Percentiles rank a stretch among this genome's conserved stretches.
Conservation (phyloP, 805 yeast genomes). For the Metschnikowia santaceciliae region DNA sequence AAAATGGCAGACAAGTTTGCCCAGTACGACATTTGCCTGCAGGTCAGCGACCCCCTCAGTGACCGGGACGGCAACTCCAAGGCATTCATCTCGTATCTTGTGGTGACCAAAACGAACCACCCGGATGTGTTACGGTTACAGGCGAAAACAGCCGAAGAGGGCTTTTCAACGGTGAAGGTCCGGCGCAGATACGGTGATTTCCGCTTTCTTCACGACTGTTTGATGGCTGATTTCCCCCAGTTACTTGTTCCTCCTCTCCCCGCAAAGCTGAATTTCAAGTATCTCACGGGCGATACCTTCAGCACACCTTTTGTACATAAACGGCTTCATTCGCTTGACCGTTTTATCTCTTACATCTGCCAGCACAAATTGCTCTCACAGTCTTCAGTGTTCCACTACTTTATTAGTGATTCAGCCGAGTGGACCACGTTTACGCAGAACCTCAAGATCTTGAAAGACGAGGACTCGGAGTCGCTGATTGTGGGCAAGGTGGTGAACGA, state of each 20-base stretch:
- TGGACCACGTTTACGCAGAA: slow-evolving; percentile 69
- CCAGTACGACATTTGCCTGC: slow-evolving; percentile 16
- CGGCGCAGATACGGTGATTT: slow-evolving; percentile 88
- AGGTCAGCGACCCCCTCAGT: slow-evolving; percentile 60
- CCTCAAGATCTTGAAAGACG: slow-evolving; percentile 34
- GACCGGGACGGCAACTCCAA: slow-evolving; percentile 68
- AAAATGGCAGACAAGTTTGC: slow-evolving; percentile 15
- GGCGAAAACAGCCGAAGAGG: slow-evolving; percentile 8
- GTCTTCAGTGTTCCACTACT: slow-evolving; percentile 66
- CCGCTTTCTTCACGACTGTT: slow-evolving; percentile 67
- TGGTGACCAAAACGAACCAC: slow-evolving; percentile 60
- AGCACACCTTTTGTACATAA: slow-evolving; percentile 78
- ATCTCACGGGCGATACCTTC: slow-evolving; percentile 90
- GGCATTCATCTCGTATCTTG: slow-evolving; percentile 69
- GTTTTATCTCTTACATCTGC: slow-evolving; percentile 70
- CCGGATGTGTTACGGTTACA: slow-evolving; percentile 47
- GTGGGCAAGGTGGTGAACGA: slow-evolving; percentile 47
- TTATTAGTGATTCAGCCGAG: slow-evolving; percentile 63
- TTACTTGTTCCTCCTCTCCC: slow-evolving; percentile 91
- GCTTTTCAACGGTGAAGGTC: slow-evolving; percentile 40
- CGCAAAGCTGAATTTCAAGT: slow-evolving; percentile 85
- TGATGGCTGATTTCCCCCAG: slow-evolving; percentile 77
- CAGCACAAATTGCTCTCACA: slow-evolving; percentile 69
- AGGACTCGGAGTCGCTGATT: slow-evolving; percentile 18
- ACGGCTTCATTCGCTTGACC: slow-evolving; percentile 73